Evolutionary conservation across 2,329 filamentous ascomycete species (phyloP).

Genomic region (Colletotrichum sansevieriae): DNA sequence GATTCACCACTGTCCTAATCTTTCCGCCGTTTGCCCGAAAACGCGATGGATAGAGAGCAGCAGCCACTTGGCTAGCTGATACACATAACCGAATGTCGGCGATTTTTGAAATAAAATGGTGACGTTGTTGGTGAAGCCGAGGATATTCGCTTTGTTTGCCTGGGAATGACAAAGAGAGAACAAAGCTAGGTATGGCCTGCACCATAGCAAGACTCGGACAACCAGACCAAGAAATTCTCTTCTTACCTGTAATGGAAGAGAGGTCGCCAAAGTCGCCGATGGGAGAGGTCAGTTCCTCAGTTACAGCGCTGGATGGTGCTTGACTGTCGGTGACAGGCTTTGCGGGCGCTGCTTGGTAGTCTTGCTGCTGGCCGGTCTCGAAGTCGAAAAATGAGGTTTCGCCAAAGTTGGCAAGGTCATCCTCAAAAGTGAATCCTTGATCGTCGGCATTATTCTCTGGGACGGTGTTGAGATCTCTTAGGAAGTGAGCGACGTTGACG

Average conservation of each 20-base stretch:
- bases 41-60: background rate
- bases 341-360: slow-evolving; percentile 64
- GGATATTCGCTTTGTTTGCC: background rate
- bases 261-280: slow-evolving; percentile 66
- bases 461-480: slow-evolving; percentile 85
- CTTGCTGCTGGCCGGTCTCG: slow-evolving; percentile 73
- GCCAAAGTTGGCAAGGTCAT: slow-evolving; percentile 83
- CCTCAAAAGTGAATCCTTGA: slow-evolving; percentile 71
- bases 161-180: background rate
- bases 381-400: slow-evolving; percentile 88
- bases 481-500: slow-evolving; percentile 90
- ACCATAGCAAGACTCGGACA: too few relatives aligned
- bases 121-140: too few relatives aligned
- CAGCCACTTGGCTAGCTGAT: background rate
- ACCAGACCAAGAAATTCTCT: background rate
- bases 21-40: background rate
- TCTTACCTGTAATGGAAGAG: slow-evolving; percentile 58
- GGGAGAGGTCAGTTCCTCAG: slow-evolving; percentile 49
- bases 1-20: slow-evolving; percentile 1
- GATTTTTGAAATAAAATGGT: background rate
- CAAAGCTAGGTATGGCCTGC: too few relatives aligned
- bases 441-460: slow-evolving; percentile 70
- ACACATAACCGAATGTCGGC: background rate
- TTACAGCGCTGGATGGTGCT: slow-evolving; percentile 45
- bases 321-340: slow-evolving; percentile 56